Percentiles rank a stretch among this genome's conserved stretches.
Evolutionary conservation across 140 eudicot genomes (phyloP).

Genomic region (Flaveria floridana): DNA sequence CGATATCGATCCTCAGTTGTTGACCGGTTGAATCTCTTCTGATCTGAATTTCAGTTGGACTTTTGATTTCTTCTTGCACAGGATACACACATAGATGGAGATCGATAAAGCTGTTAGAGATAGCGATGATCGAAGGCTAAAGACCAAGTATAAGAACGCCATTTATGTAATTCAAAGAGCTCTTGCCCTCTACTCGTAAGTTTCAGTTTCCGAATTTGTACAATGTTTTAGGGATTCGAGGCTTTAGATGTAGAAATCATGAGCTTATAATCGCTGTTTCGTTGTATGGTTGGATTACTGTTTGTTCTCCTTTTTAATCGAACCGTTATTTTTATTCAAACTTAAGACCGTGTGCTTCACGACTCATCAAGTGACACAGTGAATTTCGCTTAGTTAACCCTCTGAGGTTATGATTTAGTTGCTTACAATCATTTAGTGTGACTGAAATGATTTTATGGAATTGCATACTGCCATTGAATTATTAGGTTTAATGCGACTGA

Average conservation of each 20-base stretch:
- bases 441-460: neutral
- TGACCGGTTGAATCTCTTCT: constrained; percentile 17
- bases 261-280: constrained; percentile 13
- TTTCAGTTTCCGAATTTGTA: neutral
- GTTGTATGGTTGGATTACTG: too few relatives aligned
- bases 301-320: too few relatives aligned
- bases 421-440: too few relatives aligned
- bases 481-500: constrained; percentile 1
- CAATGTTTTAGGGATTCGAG: constrained; percentile 15
- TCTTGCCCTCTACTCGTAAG: constrained; percentile 81
- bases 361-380: too few relatives aligned
- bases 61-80: neutral
- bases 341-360: too few relatives aligned
- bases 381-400: too few relatives aligned
- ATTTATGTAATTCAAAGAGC: constrained; percentile 79
- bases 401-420: too few relatives aligned
- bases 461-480: constrained; percentile 5
- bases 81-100: constrained; percentile 55
- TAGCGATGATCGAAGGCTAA: constrained; percentile 72
- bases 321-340: too few relatives aligned
- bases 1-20: neutral
- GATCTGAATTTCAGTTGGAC: neutral
- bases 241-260: neutral
- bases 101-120: constrained; percentile 72
- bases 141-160: constrained; percentile 83